These are phyloP conservation scores for Candida anglica DNA, from an alignment of 805 yeast genomes.

Conservation along the genomic window DNA sequence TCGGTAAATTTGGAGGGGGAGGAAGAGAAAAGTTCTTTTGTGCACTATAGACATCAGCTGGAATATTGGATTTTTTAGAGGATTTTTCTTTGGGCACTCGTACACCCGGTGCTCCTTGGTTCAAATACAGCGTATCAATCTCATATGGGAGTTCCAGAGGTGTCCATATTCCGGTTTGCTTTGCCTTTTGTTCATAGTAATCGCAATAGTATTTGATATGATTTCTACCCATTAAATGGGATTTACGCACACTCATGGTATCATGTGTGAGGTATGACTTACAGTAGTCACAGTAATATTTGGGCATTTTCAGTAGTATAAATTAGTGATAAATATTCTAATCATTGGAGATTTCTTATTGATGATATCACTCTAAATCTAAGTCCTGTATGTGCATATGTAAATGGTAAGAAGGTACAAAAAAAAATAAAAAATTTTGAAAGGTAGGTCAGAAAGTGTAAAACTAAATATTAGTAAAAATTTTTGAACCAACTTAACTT, in stretches of 20 bases:
- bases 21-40: slow-evolving; percentile 15
- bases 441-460: too few species aligned
- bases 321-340: too few species aligned
- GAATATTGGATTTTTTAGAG: not conserved
- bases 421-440: too few species aligned
- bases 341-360: too few species aligned
- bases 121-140: slow-evolving; percentile 30
- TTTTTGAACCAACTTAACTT: too few species aligned
- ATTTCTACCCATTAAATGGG: slow-evolving; percentile 74
- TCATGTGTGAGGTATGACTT: slow-evolving; percentile 82
- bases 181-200: slow-evolving; percentile 57
- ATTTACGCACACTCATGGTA: slow-evolving; percentile 78
- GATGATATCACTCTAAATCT: too few species aligned
- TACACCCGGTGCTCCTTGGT: slow-evolving; percentile 25
- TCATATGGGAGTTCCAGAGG: slow-evolving; percentile 30
- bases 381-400: too few species aligned
- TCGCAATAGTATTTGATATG: slow-evolving; percentile 70
- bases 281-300: slow-evolving; percentile 83
- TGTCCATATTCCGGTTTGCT: slow-evolving; percentile 34
- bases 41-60: not conserved
- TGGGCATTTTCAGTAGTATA: slow-evolving; percentile 43
- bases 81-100: not conserved
- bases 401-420: too few species aligned
- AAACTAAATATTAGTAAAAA: too few species aligned
- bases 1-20: slow-evolving; percentile 27